Evolutionary conservation across 306 rosid genomes (phyloP), one percentile per base, ranked within the genome.

Genomic region (Geum urbanum): DNA sequence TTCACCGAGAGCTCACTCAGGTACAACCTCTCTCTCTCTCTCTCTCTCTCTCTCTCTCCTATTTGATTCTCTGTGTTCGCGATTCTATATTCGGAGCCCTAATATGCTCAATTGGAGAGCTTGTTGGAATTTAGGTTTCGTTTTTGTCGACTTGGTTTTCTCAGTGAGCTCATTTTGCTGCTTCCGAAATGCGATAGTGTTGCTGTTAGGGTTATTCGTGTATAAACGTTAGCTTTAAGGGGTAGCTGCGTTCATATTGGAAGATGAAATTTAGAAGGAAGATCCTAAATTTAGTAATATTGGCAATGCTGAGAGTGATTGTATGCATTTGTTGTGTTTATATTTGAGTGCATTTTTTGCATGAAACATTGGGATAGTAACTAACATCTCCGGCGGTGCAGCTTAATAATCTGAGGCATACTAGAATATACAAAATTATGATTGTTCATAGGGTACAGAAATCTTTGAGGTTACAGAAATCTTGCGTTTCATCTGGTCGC

Each of bases 1-100:
- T 95, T 76, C 79, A 86, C 74, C 86, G 68, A 7, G 92, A 87
- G 78, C 95, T 91, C 58, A 84, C 75, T 46, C 92, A 84, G 97
- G 99, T 91, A 61, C 60, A 22, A 40, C 63, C 66, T 14, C 27
- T 24, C 27, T 24, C 27, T 24, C 27, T 24, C 27, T n/a, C 66
- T 14, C 27, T 24, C 27, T 24, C 27, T 24, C 27, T 24, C 27
- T n/a, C 8, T 9, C 53, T 68, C 16, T n/a, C 9, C 35, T 9
- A 10, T 8, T 51, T 27, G 19, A 37, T 48, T 65, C 43, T 18
- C 27, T 20, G 9, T 60, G 16, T 39, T 57, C 6, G 7, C 32
- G 16, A 8, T 49, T 35, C 46, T 41, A 18, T 12, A 50, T 45
- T 73, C n/a, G 43, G 43, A 54, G 12, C 16, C 64, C 57, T 46